These are phyloP conservation scores for Cytidiella melzeri DNA, from an alignment of 768 basidiomycete species.

Conservation along the genomic window DNA sequence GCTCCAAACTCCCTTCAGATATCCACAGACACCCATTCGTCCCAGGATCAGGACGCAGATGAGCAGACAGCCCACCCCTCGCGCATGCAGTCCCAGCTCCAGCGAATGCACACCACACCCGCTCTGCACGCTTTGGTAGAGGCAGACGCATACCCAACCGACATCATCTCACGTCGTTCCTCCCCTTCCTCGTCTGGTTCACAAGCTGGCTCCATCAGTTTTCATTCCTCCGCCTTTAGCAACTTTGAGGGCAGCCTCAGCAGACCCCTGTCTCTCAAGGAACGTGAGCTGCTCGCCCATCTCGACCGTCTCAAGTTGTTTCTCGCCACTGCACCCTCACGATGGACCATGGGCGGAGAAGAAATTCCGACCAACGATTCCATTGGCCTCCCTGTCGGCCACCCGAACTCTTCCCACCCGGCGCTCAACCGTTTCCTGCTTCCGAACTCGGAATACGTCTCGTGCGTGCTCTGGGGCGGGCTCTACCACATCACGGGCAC, in stretches of 20 bases:
- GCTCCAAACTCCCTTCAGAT: conserved; percentile 20
- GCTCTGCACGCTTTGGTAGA: background rate
- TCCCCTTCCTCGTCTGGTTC: conserved; percentile 1
- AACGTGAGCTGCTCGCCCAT: conserved; percentile 66
- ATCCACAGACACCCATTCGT: conserved; percentile 16
- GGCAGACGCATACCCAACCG: background rate
- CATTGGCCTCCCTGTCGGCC: conserved; percentile 25
- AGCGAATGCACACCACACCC: background rate
- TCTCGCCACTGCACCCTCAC: conserved; percentile 76
- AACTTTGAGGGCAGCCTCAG: conserved; percentile 28
- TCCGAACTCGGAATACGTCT: conserved; percentile 82
- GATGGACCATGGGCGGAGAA: conserved; percentile 46
- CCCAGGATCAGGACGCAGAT: conserved; percentile 20
- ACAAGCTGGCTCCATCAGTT: background rate
- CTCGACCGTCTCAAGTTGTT: conserved; percentile 86
- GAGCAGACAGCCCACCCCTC: conserved; percentile 28
- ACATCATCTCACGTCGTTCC: background rate
- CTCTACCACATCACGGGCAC: conserved; percentile 94
- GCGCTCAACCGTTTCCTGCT: conserved; percentile 83
- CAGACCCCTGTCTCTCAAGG: conserved; percentile 54
- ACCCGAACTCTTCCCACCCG: conserved; percentile 57
- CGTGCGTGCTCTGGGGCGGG: conserved; percentile 89
- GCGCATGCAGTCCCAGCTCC: conserved; percentile 13
- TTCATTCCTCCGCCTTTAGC: conserved; percentile 8
- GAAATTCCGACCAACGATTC: conserved; percentile 7